These are phyloP conservation scores for Podila verticillata DNA, from an alignment of 192 early-diverging fungal genomes.

Conservation along the genomic window DNA sequence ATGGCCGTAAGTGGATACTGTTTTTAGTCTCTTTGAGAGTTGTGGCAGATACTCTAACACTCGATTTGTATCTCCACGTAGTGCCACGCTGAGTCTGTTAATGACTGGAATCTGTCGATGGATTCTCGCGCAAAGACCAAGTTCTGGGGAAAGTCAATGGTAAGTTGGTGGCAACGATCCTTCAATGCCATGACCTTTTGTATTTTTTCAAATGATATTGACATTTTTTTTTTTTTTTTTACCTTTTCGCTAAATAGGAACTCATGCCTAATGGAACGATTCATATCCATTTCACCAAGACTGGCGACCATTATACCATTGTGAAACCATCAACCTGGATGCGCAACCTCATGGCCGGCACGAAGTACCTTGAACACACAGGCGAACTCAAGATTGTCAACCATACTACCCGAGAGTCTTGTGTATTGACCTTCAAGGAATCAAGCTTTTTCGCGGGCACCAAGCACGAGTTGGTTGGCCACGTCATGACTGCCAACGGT, in stretches of 20 bases:
- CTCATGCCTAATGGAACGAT: slow-evolving; percentile 87
- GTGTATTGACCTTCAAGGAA: slow-evolving; percentile 88
- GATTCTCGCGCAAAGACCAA: slow-evolving; percentile 93
- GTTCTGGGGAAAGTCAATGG: slow-evolving; percentile 95
- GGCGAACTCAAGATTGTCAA: slow-evolving; percentile 88
- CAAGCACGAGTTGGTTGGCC: slow-evolving; percentile 80
- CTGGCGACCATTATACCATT: slow-evolving; percentile 87
- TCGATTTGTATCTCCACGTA: neutral
- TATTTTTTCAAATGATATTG: no score
- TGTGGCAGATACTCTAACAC: neutral
- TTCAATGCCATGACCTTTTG: no score
- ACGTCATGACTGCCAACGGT: slow-evolving; percentile 57
- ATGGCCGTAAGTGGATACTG: slow-evolving; percentile 70
- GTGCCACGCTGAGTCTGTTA: slow-evolving; percentile 84
- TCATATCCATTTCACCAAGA: slow-evolving; percentile 76
- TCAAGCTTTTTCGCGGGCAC: slow-evolving; percentile 83
- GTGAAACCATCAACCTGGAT: slow-evolving; percentile 92
- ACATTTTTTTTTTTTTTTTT: no score
- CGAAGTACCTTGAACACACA: slow-evolving; percentile 89
- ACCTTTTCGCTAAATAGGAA: slow-evolving; percentile 54
- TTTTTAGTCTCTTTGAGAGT: no score
- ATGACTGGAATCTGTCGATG: slow-evolving; percentile 84
- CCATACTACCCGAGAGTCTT: slow-evolving; percentile 75
- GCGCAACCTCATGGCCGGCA: slow-evolving; percentile 91
- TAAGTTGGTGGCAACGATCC: no score